Evolutionary conservation across 2,329 filamentous ascomycete species (phyloP), one percentile per base, ranked within the genome.

Genomic region (Triangularia setosa): DNA sequence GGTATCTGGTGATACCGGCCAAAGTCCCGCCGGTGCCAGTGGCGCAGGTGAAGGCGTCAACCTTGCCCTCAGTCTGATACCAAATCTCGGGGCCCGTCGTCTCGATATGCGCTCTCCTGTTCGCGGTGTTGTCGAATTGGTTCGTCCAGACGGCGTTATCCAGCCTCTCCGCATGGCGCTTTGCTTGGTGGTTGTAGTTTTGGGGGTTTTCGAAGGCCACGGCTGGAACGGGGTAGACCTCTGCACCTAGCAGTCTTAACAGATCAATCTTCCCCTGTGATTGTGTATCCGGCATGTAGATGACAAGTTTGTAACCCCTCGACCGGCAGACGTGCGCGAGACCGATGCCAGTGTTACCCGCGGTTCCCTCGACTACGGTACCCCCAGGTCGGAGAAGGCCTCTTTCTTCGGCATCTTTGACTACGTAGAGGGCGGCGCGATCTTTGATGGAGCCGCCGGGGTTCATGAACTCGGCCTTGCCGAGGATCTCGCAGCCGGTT

Each of bases 201-300:
- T 93, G 83, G 16, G 93, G 92, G 80, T 98, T 92, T 68, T 98
- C 93, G 74, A 96, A 98, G 3, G 95, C 90, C 16, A 98, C 95
- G 7, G 94, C 95, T 16, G 95, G 95, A 0, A 99, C 95, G 18
- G 95, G 93, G 79, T 96, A 91, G 33, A 99, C 95, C 78, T 98
- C 93, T 25, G 95, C 95, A 69, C 95, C 95, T 9, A 99, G 85
- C 35, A 98, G 83, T 8, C 94, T 86, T 69, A 99, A 82, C 61
- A 99, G 84, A 77, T 98, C 95, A 75, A 99, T 91, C 83, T 99
- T 99, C 76, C 93, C 95, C 80, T 97, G 94, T 21, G 93, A 96
- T 80, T 98, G 95, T 58, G 94, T 98, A 83, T 99, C 91, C 72
- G 95, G 95, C 95, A 99, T 98, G 87, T 98, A 99, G 76, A 99